These are phyloP conservation scores for Kernera saxatilis DNA, from an alignment of 345 rosid species.

Conservation along the genomic window DNA sequence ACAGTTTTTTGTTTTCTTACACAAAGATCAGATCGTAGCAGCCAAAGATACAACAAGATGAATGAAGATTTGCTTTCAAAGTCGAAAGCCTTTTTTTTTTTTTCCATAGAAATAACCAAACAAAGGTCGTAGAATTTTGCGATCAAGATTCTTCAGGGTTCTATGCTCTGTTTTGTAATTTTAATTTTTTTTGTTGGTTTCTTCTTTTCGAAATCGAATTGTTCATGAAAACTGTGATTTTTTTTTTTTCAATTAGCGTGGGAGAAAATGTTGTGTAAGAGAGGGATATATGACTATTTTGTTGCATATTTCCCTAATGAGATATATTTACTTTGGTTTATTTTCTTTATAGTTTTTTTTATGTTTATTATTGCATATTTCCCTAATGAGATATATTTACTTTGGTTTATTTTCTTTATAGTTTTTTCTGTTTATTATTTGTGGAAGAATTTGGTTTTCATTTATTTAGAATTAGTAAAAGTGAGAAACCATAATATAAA, in stretches of 20 bases:
- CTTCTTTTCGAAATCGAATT: background rate
- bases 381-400: conserved; percentile 7
- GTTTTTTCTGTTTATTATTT: background rate
- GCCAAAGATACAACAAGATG: conserved; percentile 13
- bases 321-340: background rate
- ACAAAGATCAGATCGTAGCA: conserved; percentile 26
- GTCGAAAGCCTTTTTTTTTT: background rate
- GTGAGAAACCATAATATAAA: background rate
- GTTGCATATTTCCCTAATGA: conserved; percentile 14
- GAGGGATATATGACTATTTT: conserved; percentile 17
- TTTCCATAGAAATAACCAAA: conserved; percentile 24
- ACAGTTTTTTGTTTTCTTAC: conserved; percentile 1
- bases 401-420: background rate
- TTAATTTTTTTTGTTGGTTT: background rate
- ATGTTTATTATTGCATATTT: conserved; percentile 16
- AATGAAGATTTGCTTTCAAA: conserved; percentile 16
- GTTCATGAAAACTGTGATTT: background rate
- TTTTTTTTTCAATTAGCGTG: background rate
- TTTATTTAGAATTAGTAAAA: background rate
- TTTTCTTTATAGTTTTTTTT: too few relatives aligned
- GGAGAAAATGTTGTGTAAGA: conserved; percentile 1
- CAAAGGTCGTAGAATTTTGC: conserved; percentile 19
- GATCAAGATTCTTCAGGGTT: conserved; percentile 23
- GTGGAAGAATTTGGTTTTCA: background rate
- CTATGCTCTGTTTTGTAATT: conserved; percentile 24